Base-by-base conservation (phyloP, 208 protist species). In the Crithidia mellificae region DNA sequence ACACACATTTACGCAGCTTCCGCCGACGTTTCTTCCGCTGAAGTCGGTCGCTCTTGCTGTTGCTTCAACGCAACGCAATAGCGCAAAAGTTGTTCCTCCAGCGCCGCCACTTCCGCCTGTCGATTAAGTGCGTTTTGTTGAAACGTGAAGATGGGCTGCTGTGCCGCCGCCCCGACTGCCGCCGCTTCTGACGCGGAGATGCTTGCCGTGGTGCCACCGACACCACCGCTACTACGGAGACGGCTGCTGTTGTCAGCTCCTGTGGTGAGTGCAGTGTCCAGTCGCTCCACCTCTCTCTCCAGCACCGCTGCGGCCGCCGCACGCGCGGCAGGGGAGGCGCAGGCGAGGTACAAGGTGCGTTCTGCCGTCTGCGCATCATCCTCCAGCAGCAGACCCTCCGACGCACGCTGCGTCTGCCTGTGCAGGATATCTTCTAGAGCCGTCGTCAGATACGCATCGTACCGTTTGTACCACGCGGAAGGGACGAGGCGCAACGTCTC, bases 51-150 rank as follows among this genome's bases (percentile, higher is more conserved):
- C 20, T 1, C 6, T 41, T 17, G 6, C 41, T n/a, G 52, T 29
- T 14, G 70, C 32, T 83, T 56, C 36, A 92, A 44, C 12, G 81
- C 81, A 0, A 74, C 58, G 59, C 78, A 87, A 55, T 88, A 89
- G 2, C 74, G 74, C 46, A 91, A 36, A 27, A 90, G 27, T 14
- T 56, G 68, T 19, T 76, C 72, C 36, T 74, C 75, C 51, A 68
- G 17, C 67, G 74, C 52, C 27, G 36, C 66, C 27, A 54, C 51
- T 2, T n/a, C 38, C 15, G 80, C 63, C 19, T 76, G 56, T 38
- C 59, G 54, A 27, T 38, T 24, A 6, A 91, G 56, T 25, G 74
- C 61, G 6, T 62, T 32, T 20, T 78, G 67, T 46, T 92, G 83
- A 56, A 88, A 88, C 2, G 83, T 78, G 2, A 32, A 46, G 9